A percentile compares a stretch with the other conserved stretches of the same genome.
Conservation (phyloP, 805 yeast species). For the Nakazawaea pomicola region DNA sequence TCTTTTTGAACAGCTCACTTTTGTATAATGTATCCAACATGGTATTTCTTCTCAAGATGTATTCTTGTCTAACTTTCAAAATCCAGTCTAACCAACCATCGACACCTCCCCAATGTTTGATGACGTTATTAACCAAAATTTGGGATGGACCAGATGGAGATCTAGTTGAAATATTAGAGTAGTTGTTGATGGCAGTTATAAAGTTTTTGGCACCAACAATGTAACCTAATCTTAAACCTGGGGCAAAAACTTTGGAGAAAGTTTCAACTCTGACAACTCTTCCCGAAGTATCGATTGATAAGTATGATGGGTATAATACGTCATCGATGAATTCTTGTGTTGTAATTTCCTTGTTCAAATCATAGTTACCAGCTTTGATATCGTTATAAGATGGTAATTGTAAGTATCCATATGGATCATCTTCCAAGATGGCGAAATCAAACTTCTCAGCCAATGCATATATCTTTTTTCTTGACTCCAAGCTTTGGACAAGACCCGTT, state of each 20-base stretch:
- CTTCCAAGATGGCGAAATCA: constrained; percentile 60
- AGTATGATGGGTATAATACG: constrained; percentile 39
- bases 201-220: constrained; percentile 46
- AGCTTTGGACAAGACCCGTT: constrained; percentile 49
- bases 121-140: constrained; percentile 46
- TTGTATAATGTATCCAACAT: constrained; percentile 46
- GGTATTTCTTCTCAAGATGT: constrained; percentile 61
- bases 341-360: constrained; percentile 28
- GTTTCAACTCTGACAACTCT: constrained; percentile 61
- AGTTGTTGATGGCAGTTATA: constrained; percentile 35
- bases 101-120: constrained; percentile 61
- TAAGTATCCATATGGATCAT: constrained; percentile 66
- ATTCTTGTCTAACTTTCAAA: constrained; percentile 58
- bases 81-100: constrained; percentile 77
- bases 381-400: constrained; percentile 37
- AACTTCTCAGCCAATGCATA: constrained; percentile 49
- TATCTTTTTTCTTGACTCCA: constrained; percentile 43
- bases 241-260: constrained; percentile 61
- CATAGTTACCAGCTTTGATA: constrained; percentile 39
- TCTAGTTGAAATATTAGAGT: constrained; percentile 43
- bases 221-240: constrained; percentile 62
- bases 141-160: constrained; percentile 58
- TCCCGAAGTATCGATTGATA: constrained; percentile 51
- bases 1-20: constrained; percentile 38
- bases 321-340: constrained; percentile 43